Conservation (phyloP, 768 basidiomycete genomes). For the Mycena amicta region DNA sequence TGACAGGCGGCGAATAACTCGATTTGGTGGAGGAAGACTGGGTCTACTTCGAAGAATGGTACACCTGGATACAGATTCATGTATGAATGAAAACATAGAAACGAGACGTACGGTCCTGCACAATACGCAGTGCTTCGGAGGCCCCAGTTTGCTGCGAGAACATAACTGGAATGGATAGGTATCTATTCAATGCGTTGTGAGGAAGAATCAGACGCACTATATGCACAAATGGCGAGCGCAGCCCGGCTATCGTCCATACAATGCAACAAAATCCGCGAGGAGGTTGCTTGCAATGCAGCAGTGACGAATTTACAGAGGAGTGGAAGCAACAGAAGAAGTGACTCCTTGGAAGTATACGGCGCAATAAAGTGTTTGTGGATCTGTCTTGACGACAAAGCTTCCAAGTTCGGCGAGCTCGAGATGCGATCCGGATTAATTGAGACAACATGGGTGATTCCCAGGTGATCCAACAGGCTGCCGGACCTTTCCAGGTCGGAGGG, state of each 20-base stretch:
- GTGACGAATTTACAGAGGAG: slow-evolving; percentile 37
- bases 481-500: slow-evolving; percentile 38
- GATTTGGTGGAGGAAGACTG: slow-evolving; percentile 35
- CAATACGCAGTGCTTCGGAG: slow-evolving; percentile 32
- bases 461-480: slow-evolving; percentile 35
- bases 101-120: slow-evolving; percentile 36
- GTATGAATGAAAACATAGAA: neutral
- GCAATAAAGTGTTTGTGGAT: slow-evolving; percentile 40
- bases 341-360: slow-evolving; percentile 34
- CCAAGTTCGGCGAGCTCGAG: slow-evolving; percentile 13
- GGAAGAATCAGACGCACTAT: slow-evolving; percentile 34
- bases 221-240: slow-evolving; percentile 41
- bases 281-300: slow-evolving; percentile 28
- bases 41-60: slow-evolving; percentile 39
- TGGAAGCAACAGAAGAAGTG: slow-evolving; percentile 38
- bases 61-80: slow-evolving; percentile 27
- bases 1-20: slow-evolving; percentile 39
- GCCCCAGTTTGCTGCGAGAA: slow-evolving; percentile 34
- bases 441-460: slow-evolving; percentile 41
- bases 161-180: slow-evolving; percentile 43
- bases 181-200: no score
- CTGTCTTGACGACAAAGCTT: slow-evolving; percentile 21
- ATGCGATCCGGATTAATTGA: slow-evolving; percentile 42
- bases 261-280: slow-evolving; percentile 40
- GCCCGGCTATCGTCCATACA: slow-evolving; percentile 41